phyloP scores from a whole-genome alignment of 768 basidiomycete genomes.

The Neoboletus magnificus region DNA sequence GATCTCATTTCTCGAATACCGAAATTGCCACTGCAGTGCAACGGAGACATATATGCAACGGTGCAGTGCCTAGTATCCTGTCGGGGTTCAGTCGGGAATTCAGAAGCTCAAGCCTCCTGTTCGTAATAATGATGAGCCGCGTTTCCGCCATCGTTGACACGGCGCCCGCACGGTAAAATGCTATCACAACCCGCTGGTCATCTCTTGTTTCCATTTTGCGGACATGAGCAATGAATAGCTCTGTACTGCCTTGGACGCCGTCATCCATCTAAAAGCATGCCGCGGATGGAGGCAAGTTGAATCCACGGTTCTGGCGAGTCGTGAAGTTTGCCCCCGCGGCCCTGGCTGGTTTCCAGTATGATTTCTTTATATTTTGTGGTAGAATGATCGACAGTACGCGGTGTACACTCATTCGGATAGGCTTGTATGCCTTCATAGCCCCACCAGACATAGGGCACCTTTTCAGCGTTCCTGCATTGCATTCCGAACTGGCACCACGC shows the following conservation, averaged over 20 bases:
- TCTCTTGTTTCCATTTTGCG: constrained; percentile 9
- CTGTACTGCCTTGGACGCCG: background rate
- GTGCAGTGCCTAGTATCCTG: background rate
- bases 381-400: background rate
- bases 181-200: background rate
- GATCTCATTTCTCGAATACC: background rate
- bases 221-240: background rate
- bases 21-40: background rate
- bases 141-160: background rate
- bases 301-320: no score
- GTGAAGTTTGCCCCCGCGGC: background rate
- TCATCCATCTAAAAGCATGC: background rate
- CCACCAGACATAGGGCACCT: no score
- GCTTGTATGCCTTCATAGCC: no score
- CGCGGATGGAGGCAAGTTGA: background rate
- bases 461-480: constrained; percentile 5
- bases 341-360: background rate
- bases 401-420: background rate
- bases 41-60: background rate
- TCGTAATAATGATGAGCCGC: background rate
- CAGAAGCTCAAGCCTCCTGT: background rate
- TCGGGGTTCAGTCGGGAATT: background rate
- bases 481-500: background rate
- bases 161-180: background rate
- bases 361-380: background rate